Evolutionary conservation across 2,329 filamentous ascomycete genomes (phyloP).

Genomic region (Talaromyces verruculosus): DNA sequence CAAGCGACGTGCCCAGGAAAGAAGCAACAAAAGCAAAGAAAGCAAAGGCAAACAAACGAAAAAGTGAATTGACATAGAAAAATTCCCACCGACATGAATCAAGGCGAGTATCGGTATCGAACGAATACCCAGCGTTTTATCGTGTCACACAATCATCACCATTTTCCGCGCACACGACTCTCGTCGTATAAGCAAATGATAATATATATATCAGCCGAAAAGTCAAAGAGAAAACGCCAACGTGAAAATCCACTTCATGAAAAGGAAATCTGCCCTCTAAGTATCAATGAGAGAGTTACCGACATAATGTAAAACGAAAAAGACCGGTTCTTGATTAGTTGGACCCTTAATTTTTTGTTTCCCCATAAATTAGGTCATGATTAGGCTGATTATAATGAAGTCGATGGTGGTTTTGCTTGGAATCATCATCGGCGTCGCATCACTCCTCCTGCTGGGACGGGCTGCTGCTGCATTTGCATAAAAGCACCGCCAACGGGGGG

Average conservation of each 20-base stretch:
- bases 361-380: conserved; percentile 12
- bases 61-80: conserved; percentile 11
- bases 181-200: not conserved
- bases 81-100: not conserved
- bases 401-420: not conserved
- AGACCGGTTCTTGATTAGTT: conserved; percentile 21
- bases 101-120: conserved; percentile 1
- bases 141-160: conserved; percentile 8
- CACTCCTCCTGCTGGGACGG: conserved; percentile 46
- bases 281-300: conserved; percentile 18
- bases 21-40: conserved; percentile 2
- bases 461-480: conserved; percentile 43
- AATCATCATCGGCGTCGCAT: conserved; percentile 42
- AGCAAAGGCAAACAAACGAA: conserved; percentile 8
- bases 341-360: not conserved
- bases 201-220: conserved; percentile 9
- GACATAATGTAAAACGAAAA: conserved; percentile 15
- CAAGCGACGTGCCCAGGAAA: conserved; percentile 7
- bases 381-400: conserved; percentile 22
- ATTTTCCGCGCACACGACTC: not conserved
- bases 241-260: not conserved
- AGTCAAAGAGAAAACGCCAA: conserved; percentile 12
- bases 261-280: conserved; percentile 21
- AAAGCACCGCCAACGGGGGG: conserved; percentile 47
- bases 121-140: conserved; percentile 7